A percentile compares a stretch with the other conserved stretches of the same genome.
Conservation (phyloP, 345 rosid genomes). For the Gossypium herbaceum region DNA sequence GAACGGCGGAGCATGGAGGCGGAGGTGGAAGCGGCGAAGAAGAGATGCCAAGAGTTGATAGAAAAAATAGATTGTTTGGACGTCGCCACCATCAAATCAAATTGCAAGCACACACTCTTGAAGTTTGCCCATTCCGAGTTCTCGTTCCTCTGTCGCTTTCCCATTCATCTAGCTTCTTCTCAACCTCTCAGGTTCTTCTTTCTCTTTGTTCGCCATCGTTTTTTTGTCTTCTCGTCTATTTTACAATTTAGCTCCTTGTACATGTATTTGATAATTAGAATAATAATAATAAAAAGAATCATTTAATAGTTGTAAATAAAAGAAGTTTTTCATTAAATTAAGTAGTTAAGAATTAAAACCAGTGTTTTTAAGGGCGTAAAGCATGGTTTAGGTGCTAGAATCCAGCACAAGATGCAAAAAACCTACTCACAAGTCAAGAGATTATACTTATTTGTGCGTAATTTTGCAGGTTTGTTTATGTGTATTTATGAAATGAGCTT, state of each 20-base stretch:
- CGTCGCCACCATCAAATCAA: slow-evolving; percentile 22
- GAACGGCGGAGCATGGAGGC: slow-evolving; percentile 9
- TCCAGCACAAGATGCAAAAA: not conserved
- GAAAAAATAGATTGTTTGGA: slow-evolving; percentile 32
- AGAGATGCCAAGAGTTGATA: slow-evolving; percentile 47
- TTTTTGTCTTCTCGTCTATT: not conserved
- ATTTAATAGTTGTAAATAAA: not conserved
- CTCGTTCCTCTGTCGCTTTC: slow-evolving; percentile 54
- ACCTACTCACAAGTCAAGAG: not conserved
- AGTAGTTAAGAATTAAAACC: not conserved
- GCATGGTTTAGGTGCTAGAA: not conserved
- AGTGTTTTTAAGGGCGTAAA: not conserved
- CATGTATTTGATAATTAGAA: not conserved
- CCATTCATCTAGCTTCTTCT: slow-evolving; percentile 20
- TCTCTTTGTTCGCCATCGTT: not conserved
- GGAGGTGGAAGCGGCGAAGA: slow-evolving; percentile 41
- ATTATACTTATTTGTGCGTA: not conserved
- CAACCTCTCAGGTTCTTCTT: slow-evolving; percentile 47
- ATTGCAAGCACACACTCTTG: slow-evolving; percentile 60
- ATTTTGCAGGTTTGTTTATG: not conserved
- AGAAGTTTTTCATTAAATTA: not conserved
- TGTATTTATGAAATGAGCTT: not conserved
- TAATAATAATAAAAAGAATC: too few relatives aligned
- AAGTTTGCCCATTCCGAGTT: slow-evolving; percentile 71
- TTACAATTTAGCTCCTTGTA: not conserved